Conservation (phyloP, 2,329 filamentous ascomycete genomes). For the Penicillium fuscoglaucum region DNA sequence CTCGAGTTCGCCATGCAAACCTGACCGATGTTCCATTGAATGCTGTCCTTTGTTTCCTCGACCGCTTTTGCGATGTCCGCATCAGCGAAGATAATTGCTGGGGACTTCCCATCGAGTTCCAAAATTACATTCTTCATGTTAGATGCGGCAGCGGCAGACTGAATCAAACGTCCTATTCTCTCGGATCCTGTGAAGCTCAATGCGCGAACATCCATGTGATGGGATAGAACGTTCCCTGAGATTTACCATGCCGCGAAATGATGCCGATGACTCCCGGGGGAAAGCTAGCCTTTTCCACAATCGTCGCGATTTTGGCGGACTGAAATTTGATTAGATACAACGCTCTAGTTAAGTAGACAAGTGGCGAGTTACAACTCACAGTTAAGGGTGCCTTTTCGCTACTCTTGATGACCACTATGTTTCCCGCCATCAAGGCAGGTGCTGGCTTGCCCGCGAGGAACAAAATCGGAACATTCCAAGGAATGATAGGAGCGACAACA, state of each 20-base stretch:
- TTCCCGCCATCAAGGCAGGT: constrained; percentile 56
- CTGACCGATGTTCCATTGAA: constrained; percentile 59
- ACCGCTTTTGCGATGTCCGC: constrained; percentile 66
- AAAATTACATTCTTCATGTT: constrained; percentile 66
- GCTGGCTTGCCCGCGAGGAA: no score
- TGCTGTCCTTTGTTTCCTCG: constrained; percentile 59
- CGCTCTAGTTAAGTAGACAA: not conserved
- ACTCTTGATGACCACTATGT: constrained; percentile 64
- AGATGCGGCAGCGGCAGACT: constrained; percentile 60
- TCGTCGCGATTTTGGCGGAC: constrained; percentile 39
- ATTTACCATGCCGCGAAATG: constrained; percentile 71
- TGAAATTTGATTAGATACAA: not conserved
- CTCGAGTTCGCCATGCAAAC: constrained; percentile 61
- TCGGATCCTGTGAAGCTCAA: constrained; percentile 63
- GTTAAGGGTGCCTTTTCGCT: constrained; percentile 66
- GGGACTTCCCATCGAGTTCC: constrained; percentile 65
- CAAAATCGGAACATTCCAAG: no score
- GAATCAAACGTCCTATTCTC: constrained; percentile 58
- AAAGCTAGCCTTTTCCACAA: constrained; percentile 56
- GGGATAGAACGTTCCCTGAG: constrained; percentile 66
- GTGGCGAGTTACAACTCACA: constrained; percentile 37
- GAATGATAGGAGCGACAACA: no score
- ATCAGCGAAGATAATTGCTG: constrained; percentile 61
- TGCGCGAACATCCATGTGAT: constrained; percentile 64
- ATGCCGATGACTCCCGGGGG: constrained; percentile 47